phyloP scores from a whole-genome alignment of 2,329 filamentous ascomycete species.

The Xylariaceae sp. region DNA sequence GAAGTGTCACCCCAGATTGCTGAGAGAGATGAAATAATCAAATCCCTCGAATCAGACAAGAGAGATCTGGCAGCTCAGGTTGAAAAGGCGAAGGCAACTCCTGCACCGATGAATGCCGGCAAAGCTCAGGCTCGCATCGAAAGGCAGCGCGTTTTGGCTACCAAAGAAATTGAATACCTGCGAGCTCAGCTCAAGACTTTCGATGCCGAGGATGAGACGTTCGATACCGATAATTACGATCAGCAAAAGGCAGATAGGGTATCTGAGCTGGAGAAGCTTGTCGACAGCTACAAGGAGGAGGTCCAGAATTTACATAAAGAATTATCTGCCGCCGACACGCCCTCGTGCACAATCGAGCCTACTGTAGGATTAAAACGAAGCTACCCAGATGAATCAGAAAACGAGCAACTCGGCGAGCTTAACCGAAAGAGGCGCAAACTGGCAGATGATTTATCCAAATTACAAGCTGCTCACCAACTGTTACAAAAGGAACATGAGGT shows the following conservation, averaged over 20 bases:
- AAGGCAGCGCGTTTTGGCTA: slow-evolving; percentile 75
- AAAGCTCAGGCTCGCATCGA: slow-evolving; percentile 74
- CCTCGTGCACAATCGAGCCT: slow-evolving; percentile 34
- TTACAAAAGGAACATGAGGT: slow-evolving; percentile 67
- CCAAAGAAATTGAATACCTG: slow-evolving; percentile 92
- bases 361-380: slow-evolving; percentile 59
- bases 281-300: slow-evolving; percentile 83
- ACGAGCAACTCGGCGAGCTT: slow-evolving; percentile 75
- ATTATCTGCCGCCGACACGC: slow-evolving; percentile 60
- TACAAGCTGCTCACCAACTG: slow-evolving; percentile 72
- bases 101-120: slow-evolving; percentile 49
- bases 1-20: slow-evolving; percentile 71
- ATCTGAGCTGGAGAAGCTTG: slow-evolving; percentile 75
- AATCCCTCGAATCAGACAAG: slow-evolving; percentile 67
- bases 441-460: slow-evolving; percentile 33
- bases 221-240: slow-evolving; percentile 77
- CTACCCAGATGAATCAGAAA: slow-evolving; percentile 55
- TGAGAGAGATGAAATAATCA: slow-evolving; percentile 73
- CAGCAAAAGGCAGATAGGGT: slow-evolving; percentile 70
- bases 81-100: slow-evolving; percentile 60
- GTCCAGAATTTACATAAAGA: slow-evolving; percentile 70
- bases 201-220: slow-evolving; percentile 81
- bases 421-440: slow-evolving; percentile 77
- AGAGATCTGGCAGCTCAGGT: slow-evolving; percentile 61
- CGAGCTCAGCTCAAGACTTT: slow-evolving; percentile 87